Evolutionary conservation across 495 filamentous ascomycete genomes (phyloP).

Genomic region (Penicillium dipodomyicola): DNA sequence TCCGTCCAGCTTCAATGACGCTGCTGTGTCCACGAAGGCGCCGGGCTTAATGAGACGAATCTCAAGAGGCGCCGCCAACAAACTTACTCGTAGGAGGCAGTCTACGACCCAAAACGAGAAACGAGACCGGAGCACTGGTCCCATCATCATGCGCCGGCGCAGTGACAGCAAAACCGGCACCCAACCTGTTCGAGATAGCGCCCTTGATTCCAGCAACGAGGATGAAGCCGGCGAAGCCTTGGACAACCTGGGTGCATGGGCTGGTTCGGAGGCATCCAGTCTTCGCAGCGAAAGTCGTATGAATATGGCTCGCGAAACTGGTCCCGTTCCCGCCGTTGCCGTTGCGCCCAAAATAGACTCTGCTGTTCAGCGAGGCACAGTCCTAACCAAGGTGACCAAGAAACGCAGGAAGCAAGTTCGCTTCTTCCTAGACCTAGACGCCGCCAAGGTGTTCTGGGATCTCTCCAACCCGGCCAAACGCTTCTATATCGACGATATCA

Average conservation of each 20-base stretch:
- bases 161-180: constrained; percentile 78
- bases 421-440: constrained; percentile 74
- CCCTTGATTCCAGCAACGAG: constrained; percentile 53
- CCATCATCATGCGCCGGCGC: constrained; percentile 78
- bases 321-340: constrained; percentile 27
- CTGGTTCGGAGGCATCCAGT: constrained; percentile 41
- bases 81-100: constrained; percentile 60
- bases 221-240: constrained; percentile 62
- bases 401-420: constrained; percentile 71
- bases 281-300: constrained; percentile 38
- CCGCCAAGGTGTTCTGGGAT: constrained; percentile 87
- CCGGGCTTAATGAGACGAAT: constrained; percentile 64
- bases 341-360: constrained; percentile 69
- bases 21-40: constrained; percentile 50
- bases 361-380: constrained; percentile 70
- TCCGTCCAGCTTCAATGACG: constrained; percentile 45
- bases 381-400: constrained; percentile 76
- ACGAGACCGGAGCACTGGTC: constrained; percentile 83
- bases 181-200: constrained; percentile 51
- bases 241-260: constrained; percentile 38
- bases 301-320: constrained; percentile 30
- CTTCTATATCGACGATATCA: constrained; percentile 93
- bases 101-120: constrained; percentile 71
- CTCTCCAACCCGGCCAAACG: constrained; percentile 70
- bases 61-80: constrained; percentile 63